Evolutionary conservation across 1,139 yeast genomes (phyloP).

Genomic region (Martiniozyma asiatica): DNA sequence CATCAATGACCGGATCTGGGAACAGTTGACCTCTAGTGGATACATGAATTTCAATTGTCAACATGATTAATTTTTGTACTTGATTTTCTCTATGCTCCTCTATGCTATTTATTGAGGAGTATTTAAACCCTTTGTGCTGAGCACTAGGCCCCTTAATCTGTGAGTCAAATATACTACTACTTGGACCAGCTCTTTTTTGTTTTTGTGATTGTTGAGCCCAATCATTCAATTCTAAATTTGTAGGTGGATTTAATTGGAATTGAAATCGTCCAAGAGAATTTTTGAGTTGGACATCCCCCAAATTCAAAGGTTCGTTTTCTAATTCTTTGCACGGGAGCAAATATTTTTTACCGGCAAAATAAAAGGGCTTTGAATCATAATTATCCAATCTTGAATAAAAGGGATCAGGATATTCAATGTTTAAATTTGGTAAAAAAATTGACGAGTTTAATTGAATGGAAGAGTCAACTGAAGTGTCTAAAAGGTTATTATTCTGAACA

Average conservation of each 20-base stretch:
- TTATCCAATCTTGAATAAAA: slow-evolving; percentile 43
- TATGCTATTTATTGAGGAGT: slow-evolving; percentile 26
- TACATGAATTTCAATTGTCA: slow-evolving; percentile 59
- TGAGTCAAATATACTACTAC: no score
- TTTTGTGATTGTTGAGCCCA: no score
- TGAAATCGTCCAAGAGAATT: no score
- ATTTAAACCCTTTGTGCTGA: slow-evolving; percentile 23
- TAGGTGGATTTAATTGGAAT: no score
- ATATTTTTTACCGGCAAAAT: slow-evolving; percentile 58
- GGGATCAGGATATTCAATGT: slow-evolving; percentile 50
- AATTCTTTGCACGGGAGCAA: slow-evolving; percentile 24
- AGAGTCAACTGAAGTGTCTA: no score
- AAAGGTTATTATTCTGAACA: no score
- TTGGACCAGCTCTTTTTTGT: no score
- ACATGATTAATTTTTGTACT: slow-evolving; percentile 36
- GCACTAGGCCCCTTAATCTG: slow-evolving; percentile 40
- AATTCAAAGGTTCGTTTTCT: slow-evolving; percentile 10
- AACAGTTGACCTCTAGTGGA: slow-evolving; percentile 34
- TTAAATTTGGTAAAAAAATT: no score
- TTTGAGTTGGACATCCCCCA: no score
- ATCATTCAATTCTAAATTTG: no score
- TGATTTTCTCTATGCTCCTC: slow-evolving; percentile 22
- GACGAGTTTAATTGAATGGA: no score
- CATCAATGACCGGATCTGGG: slow-evolving; percentile 62
- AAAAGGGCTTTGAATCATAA: slow-evolving; percentile 40